Base-by-base conservation (phyloP, 2,329 filamentous ascomycete species). In the Lojkania enalia region DNA sequence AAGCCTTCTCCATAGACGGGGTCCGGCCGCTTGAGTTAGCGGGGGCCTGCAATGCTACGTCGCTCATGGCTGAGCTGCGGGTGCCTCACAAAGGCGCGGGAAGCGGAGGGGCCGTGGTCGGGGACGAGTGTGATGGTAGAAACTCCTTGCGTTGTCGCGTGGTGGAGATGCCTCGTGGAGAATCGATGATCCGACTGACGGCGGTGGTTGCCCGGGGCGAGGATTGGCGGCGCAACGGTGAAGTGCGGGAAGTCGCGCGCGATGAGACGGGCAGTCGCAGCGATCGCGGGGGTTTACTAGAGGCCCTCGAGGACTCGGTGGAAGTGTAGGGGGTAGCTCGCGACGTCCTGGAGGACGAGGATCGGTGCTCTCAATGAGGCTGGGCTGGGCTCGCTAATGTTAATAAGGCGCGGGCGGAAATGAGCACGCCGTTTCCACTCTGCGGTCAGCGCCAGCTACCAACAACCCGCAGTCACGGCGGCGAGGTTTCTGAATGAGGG, bases 61-160 rank as follows among this genome's bases (percentile, higher is more conserved):
- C 46, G 64, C 66, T 71, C 69, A 71, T 71, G 57, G 58, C 61
- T 54, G 61, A 57, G 62, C 58, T 38, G 41, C 44, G 39, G 44
- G 32, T 25, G 48, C 48, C 52, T 57, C 43, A 35, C 39, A 41
- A 36, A 43, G 51, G 51, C 46, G 52, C 39, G 47, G 46, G 48
- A 44, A 32, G 54, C 47, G 49, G 43, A 49, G 54, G 32, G 50
- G 12, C 16, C 14, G 31, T 11, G 33, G 32, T 6, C 6, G 32
- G 16, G 7, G 41, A 18, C 9, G 41, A 12, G 32, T 19, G 15
- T 27, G 20, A 18, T 38, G 33, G 25, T 19, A 15, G 56, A 40
- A 39, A 54, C 53, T 60, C 54, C 53, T 56, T 54, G 48, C 36
- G 52, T 48, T 42, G 60, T 60, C 63, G 64, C 63, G 64, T 63